phyloP scores from a whole-genome alignment of 2,329 filamentous ascomycete species.

The Epichloe glyceriae region DNA sequence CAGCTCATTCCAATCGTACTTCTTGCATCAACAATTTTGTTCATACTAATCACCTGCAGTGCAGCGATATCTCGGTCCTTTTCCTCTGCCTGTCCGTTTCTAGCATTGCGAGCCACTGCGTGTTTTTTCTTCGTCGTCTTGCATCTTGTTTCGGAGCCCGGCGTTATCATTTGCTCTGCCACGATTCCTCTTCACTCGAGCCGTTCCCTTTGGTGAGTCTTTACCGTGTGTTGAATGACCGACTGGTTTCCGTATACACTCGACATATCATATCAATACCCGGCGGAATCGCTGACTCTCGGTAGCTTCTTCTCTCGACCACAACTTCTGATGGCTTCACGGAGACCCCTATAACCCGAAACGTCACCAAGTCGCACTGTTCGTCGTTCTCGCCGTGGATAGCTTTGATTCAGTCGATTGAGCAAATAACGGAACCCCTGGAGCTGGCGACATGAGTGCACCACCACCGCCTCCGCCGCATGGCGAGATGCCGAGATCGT shows the following conservation, averaged over 20 bases:
- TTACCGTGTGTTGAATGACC: neutral
- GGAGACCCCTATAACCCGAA: conserved; percentile 14
- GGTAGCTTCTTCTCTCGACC: conserved; percentile 1
- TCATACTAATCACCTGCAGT: neutral
- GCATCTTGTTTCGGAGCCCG: conserved; percentile 14
- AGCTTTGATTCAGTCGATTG: neutral
- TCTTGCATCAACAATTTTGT: conserved; percentile 1
- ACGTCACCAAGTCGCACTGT: neutral
- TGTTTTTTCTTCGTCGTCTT: conserved; percentile 7
- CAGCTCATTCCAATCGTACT: neutral
- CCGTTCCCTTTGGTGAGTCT: conserved; percentile 1
- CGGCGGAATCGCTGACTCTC: conserved; percentile 4
- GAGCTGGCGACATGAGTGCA: conserved; percentile 31
- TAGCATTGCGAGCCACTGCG: conserved; percentile 6
- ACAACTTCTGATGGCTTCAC: conserved; percentile 16
- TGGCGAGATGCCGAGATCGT: conserved; percentile 59
- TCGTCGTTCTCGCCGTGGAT: neutral
- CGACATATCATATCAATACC: neutral
- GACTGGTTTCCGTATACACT: neutral
- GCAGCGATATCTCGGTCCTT: neutral
- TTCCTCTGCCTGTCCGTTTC: neutral
- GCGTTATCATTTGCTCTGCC: conserved; percentile 16
- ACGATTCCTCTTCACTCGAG: neutral
- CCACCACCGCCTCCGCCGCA: conserved; percentile 80
- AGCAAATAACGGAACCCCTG: neutral